These are phyloP conservation scores for Orbilia ellipsospora DNA, from an alignment of 2,329 filamentous ascomycete genomes.

Conservation along the genomic window DNA sequence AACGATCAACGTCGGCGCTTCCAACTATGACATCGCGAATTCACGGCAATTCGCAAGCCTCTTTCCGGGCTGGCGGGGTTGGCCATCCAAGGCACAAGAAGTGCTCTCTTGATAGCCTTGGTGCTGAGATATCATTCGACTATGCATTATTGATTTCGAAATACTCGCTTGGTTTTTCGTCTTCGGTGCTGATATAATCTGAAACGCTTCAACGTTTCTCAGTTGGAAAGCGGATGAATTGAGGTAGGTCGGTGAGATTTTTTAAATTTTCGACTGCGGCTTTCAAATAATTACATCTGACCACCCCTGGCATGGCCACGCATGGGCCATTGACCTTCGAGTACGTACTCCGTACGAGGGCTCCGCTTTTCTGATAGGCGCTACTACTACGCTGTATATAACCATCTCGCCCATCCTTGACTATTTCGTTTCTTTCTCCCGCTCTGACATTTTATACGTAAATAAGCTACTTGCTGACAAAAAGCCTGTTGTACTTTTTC, in stretches of 20 bases:
- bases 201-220: conserved; percentile 31
- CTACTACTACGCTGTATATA: conserved; percentile 9
- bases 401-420: conserved; percentile 44
- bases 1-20: background rate
- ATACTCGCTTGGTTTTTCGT: no score
- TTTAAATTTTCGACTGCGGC: background rate
- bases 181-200: conserved; percentile 16
- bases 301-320: conserved; percentile 10
- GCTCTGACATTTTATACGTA: background rate
- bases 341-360: background rate
- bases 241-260: conserved; percentile 40
- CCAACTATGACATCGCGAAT: conserved; percentile 30
- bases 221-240: conserved; percentile 28
- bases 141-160: background rate
- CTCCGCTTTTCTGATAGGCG: conserved; percentile 31
- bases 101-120: background rate
- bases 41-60: conserved; percentile 25
- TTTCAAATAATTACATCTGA: conserved; percentile 19
- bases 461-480: conserved; percentile 13
- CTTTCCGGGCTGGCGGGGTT: no score
- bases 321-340: background rate
- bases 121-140: background rate
- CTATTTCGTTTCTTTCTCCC: conserved; percentile 10
- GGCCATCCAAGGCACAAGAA: conserved; percentile 21
- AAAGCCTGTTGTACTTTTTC: background rate